These are phyloP conservation scores for Agastache rugosa DNA, from an alignment of 257 asterid genomes.

Conservation along the genomic window DNA sequence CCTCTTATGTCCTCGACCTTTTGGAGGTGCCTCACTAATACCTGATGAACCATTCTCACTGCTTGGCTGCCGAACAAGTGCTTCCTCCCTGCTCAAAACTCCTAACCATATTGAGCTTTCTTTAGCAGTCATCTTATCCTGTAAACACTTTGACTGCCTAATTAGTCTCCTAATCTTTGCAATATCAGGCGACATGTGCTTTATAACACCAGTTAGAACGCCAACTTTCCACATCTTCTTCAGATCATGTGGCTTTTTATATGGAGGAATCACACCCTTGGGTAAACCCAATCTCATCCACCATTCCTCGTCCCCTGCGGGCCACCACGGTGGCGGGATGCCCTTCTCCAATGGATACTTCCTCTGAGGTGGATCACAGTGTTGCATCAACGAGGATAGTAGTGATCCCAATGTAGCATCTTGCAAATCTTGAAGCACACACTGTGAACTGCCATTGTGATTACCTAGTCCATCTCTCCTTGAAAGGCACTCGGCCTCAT, in stretches of 20 bases:
- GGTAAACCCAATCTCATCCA: conserved; percentile 47
- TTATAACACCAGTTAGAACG: conserved; percentile 54
- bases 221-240: conserved; percentile 60
- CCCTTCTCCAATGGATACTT: conserved; percentile 58
- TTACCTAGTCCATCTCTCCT: conserved; percentile 39
- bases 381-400: conserved; percentile 60
- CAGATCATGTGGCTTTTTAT: conserved; percentile 65
- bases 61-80: conserved; percentile 56
- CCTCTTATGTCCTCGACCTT: conserved; percentile 52
- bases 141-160: conserved; percentile 54
- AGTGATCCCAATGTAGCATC: conserved; percentile 57
- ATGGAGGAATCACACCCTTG: conserved; percentile 57
- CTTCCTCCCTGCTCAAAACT: conserved; percentile 75
- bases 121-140: conserved; percentile 63
- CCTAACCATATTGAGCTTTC: conserved; percentile 77
- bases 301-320: conserved; percentile 62
- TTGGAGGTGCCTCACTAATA: conserved; percentile 57
- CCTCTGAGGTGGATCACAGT: conserved; percentile 64
- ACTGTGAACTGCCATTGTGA: background rate
- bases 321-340: conserved; percentile 71
- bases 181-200: conserved; percentile 57
- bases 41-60: conserved; percentile 79
- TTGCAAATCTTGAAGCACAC: conserved; percentile 50
- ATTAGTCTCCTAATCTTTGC: conserved; percentile 51
- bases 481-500: conserved; percentile 43